Percentiles rank a stretch among this genome's conserved stretches.
Evolutionary conservation across 805 yeast species (phyloP).

Genomic region (Sugiyamaella boreocaroliniensis): DNA sequence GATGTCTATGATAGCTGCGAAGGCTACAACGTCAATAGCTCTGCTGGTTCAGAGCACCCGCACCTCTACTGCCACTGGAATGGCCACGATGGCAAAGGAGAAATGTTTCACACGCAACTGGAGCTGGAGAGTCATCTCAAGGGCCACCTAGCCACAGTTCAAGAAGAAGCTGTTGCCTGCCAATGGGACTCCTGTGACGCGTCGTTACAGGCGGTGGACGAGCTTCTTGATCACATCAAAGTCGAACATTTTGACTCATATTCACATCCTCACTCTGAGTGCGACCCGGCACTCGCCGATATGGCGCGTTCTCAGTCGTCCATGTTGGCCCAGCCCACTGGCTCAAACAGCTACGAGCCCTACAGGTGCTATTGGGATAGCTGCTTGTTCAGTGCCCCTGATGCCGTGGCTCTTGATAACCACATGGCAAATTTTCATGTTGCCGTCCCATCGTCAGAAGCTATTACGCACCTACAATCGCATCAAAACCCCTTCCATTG

Average conservation of each 20-base stretch:
- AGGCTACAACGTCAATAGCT: not conserved
- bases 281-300: not conserved
- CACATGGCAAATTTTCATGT: conserved; percentile 36
- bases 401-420: conserved; percentile 38
- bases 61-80: conserved; percentile 33
- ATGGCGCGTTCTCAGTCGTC: not conserved
- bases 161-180: conserved; percentile 21
- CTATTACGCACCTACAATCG: conserved; percentile 9
- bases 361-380: conserved; percentile 49
- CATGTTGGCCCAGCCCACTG: not conserved
- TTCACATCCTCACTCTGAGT: conserved; percentile 13
- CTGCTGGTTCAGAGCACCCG: not conserved
- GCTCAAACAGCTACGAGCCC: not conserved
- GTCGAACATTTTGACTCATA: conserved; percentile 17
- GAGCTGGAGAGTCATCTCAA: conserved; percentile 26
- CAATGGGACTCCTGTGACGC: conserved; percentile 37
- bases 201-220: conserved; percentile 24
- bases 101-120: conserved; percentile 21
- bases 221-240: conserved; percentile 23
- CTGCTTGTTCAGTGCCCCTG: conserved; percentile 43
- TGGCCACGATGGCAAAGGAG: conserved; percentile 25
- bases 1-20: not conserved
- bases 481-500: conserved; percentile 37
- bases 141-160: conserved; percentile 14
- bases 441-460: conserved; percentile 10